phyloP scores from a whole-genome alignment of 768 basidiomycete genomes.

The Termitomyces eurrhizus region DNA sequence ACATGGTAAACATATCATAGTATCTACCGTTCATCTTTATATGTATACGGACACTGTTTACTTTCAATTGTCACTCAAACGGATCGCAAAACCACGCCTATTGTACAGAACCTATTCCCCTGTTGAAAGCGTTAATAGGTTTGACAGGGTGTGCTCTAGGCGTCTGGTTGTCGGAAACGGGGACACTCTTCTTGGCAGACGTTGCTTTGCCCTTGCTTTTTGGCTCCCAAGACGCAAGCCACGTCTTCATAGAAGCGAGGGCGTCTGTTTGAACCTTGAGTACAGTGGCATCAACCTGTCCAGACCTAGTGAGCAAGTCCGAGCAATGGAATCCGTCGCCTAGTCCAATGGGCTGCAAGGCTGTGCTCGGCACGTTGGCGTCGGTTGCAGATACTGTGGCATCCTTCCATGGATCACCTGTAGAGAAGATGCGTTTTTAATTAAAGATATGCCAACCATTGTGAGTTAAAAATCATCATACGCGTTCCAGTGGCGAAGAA shows the following conservation, averaged over 20 bases:
- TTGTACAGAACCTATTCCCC: not conserved
- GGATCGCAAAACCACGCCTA: too few species aligned
- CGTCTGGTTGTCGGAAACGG: not conserved
- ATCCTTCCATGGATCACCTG: constrained; percentile 73
- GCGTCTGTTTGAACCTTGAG: constrained; percentile 48
- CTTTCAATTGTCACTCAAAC: not conserved
- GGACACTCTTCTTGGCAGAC: not conserved
- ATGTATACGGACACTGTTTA: not conserved
- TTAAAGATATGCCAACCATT: not conserved
- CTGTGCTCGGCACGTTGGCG: constrained; percentile 40
- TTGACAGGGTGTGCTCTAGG: not conserved
- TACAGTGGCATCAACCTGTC: constrained; percentile 46
- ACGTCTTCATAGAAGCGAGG: constrained; percentile 49
- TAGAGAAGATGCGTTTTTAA: not conserved
- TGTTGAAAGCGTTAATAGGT: not conserved
- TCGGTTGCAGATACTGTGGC: constrained; percentile 61
- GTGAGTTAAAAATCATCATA: constrained; percentile 28
- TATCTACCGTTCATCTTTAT: not conserved
- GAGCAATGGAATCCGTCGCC: constrained; percentile 69
- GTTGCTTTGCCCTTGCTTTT: not conserved
- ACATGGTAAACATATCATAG: not conserved
- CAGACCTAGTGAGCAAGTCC: constrained; percentile 43
- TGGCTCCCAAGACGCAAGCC: constrained; percentile 38
- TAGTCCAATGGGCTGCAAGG: constrained; percentile 50
- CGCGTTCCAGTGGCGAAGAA: constrained; percentile 71